Evolutionary conservation across 768 basidiomycete genomes (phyloP).

Genomic region (Termitomyces sp.): DNA sequence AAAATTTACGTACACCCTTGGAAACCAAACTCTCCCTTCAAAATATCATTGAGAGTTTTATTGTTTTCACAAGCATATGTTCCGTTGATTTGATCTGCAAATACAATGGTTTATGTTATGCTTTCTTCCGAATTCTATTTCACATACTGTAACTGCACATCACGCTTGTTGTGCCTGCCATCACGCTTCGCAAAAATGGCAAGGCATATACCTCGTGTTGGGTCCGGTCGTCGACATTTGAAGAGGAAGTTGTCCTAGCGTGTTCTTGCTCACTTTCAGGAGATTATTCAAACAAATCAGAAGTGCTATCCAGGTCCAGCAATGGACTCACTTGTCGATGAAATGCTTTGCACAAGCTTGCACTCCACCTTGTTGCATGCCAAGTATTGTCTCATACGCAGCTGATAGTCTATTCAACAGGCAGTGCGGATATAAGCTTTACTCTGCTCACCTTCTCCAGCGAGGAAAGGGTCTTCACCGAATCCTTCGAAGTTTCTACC

Average conservation of each 20-base stretch:
- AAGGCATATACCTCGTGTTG: constrained; percentile 71
- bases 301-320: not conserved
- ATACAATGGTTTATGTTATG: not conserved
- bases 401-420: constrained; percentile 8
- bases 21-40: constrained; percentile 73
- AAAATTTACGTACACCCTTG: constrained; percentile 52
- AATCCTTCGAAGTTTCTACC: constrained; percentile 84
- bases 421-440: too few relatives aligned
- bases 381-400: constrained; percentile 76
- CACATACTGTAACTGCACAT: constrained; percentile 75
- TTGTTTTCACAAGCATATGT: constrained; percentile 76
- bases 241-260: constrained; percentile 46
- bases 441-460: constrained; percentile 39
- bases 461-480: constrained; percentile 71
- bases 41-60: constrained; percentile 60
- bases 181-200: constrained; percentile 64
- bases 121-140: not conserved
- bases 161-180: constrained; percentile 65
- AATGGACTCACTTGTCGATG: constrained; percentile 56
- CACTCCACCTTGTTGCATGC: constrained; percentile 74
- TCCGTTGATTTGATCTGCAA: constrained; percentile 58
- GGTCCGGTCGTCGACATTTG: constrained; percentile 77
- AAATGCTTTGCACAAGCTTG: constrained; percentile 87
- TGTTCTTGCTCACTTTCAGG: constrained; percentile 61
- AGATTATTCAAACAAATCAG: not conserved